These are phyloP conservation scores for Meripilus lineatus DNA, from an alignment of 1,284 basidiomycete species.

Conservation along the genomic window DNA sequence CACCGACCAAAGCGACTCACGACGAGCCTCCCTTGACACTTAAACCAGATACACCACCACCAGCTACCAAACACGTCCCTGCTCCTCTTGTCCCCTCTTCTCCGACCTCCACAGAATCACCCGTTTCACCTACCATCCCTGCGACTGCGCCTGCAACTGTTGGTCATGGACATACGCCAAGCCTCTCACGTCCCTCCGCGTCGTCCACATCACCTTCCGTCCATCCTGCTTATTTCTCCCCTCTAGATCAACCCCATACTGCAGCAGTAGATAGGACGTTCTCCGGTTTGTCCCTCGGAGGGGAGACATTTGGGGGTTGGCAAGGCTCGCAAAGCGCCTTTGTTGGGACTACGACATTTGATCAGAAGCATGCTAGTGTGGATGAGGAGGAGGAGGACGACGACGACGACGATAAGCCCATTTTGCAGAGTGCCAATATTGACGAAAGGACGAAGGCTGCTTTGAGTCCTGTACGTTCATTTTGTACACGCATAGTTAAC, in stretches of 20 bases:
- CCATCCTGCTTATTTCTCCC: conserved; percentile 38
- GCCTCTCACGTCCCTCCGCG: conserved; percentile 14
- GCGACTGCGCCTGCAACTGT: conserved; percentile 17
- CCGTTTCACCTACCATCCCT: conserved; percentile 14
- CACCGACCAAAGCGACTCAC: conserved; percentile 24
- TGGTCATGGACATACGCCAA: conserved; percentile 18
- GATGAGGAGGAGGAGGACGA: conserved; percentile 47
- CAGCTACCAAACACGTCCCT: conserved; percentile 3
- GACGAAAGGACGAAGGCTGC: conserved; percentile 28
- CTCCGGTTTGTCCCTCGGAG: conserved; percentile 56
- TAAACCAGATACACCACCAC: background rate
- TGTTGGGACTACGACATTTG: background rate
- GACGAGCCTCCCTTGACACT: conserved; percentile 22
- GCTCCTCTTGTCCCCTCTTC: conserved; percentile 7
- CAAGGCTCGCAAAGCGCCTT: conserved; percentile 14
- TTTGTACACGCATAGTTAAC: background rate
- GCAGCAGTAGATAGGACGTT: conserved; percentile 40
- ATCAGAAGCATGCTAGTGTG: conserved; percentile 10
- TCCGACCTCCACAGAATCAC: conserved; percentile 8
- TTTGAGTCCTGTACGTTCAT: conserved; percentile 23
- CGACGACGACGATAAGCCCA: conserved; percentile 71
- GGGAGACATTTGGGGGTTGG: conserved; percentile 47
- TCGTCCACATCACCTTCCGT: conserved; percentile 17
- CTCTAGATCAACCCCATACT: conserved; percentile 38
- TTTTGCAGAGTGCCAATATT: conserved; percentile 40